A percentile compares a stretch with the other conserved stretches of the same genome.
phyloP scores from a whole-genome alignment of 1,284 basidiomycete species.

The Malassezia brasiliensis region DNA sequence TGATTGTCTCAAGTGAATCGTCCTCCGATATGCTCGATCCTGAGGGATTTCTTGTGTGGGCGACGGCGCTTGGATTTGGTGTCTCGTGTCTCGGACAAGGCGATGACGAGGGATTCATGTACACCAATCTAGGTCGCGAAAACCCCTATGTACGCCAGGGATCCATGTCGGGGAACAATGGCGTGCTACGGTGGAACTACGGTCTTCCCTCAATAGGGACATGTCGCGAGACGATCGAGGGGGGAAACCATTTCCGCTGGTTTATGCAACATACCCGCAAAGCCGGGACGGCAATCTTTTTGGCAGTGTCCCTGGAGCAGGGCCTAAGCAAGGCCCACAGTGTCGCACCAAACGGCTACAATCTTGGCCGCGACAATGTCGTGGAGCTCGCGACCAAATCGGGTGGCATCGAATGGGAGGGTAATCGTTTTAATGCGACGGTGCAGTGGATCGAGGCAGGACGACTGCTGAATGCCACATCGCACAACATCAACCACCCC shows the following conservation, averaged over 20 bases:
- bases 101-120: slow-evolving; percentile 29
- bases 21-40: slow-evolving; percentile 28
- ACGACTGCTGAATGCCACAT: slow-evolving; percentile 41
- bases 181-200: slow-evolving; percentile 39
- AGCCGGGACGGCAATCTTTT: slow-evolving; percentile 63
- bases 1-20: slow-evolving; percentile 37
- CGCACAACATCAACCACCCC: slow-evolving; percentile 60
- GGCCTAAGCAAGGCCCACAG: slow-evolving; percentile 26
- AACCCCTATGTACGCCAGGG: slow-evolving; percentile 28
- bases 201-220: slow-evolving; percentile 27
- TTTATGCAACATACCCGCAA: slow-evolving; percentile 61
- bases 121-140: slow-evolving; percentile 35
- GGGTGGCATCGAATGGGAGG: slow-evolving; percentile 48
- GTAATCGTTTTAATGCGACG: slow-evolving; percentile 28
- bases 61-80: slow-evolving; percentile 43
- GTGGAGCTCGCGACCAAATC: slow-evolving; percentile 45
- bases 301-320: slow-evolving; percentile 54
- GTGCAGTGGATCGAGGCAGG: slow-evolving; percentile 39
- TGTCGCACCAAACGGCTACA: slow-evolving; percentile 33
- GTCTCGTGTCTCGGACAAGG: slow-evolving; percentile 45
- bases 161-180: slow-evolving; percentile 31
- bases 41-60: slow-evolving; percentile 43
- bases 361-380: slow-evolving; percentile 60
- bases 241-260: slow-evolving; percentile 83
- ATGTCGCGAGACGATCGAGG: slow-evolving; percentile 64